Percentiles rank a stretch among this genome's conserved stretches.
Conservation (phyloP, 1,284 basidiomycete genomes). For the Irpex sp. region DNA sequence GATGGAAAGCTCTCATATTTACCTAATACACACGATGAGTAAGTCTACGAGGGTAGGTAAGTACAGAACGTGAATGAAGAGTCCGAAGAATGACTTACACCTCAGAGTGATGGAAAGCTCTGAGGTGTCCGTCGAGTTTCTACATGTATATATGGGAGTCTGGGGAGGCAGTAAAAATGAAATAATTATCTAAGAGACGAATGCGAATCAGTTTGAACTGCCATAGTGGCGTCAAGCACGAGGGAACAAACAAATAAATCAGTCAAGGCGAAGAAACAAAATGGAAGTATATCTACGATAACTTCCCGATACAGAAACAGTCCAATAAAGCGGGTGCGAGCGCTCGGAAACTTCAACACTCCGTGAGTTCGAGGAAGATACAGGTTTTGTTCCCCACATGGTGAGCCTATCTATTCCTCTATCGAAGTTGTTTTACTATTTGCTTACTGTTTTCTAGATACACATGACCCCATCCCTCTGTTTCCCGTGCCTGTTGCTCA, state of each 20-base stretch:
- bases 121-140: neutral
- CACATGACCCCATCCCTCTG: neutral
- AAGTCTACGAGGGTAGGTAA: neutral
- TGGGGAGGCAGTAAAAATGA: too few species aligned
- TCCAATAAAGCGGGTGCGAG: neutral
- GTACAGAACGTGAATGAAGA: too few species aligned
- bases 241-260: too few species aligned
- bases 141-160: too few species aligned
- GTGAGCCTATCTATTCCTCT: neutral
- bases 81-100: neutral
- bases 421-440: too few species aligned
- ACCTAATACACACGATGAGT: neutral
- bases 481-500: neutral
- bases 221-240: too few species aligned
- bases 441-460: too few species aligned
- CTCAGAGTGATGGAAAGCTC: neutral
- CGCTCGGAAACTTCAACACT: neutral
- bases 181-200: too few species aligned
- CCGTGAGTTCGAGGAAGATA: neutral
- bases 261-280: neutral
- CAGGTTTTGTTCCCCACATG: neutral
- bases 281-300: neutral
- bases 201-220: too few species aligned
- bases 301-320: neutral
- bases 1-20: neutral